Evolutionary conservation across 140 eudicot genomes (phyloP), one percentile per base, ranked within the genome.

Genomic region (Anethum foeniculum): DNA sequence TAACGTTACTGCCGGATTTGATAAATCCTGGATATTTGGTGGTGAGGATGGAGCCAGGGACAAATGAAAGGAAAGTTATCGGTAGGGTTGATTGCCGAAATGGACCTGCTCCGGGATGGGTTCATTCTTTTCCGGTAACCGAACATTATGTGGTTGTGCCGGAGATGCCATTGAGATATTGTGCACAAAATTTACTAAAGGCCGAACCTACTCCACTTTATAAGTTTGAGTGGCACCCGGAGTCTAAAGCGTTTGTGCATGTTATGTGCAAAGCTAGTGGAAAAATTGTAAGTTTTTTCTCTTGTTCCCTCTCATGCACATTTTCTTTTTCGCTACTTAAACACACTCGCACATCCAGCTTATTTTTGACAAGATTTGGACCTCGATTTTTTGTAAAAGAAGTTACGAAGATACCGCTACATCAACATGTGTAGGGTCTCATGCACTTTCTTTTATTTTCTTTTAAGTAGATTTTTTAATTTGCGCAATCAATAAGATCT

Each of bases 211-310:
- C 99, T 41, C 99, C 99, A 41, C 85, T 95, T 19, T 93, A 88
- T 78, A 95, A 95, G 90, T 95, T 95, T 81, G 83, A 91, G 89
- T 95, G 99, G 99, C 96, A 86, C 49, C 99, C 99, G 23, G 88
- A 91, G 60, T 95, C 99, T 75, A 93, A 95, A 83, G 99, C 82
- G 15, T 95, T 77, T 80, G 81, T 95, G 91, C 98, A 95, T 91
- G 97, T 95, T 77, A 90, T 95, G 96, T 93, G 98, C 88, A 93
- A 91, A 88, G 92, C 91, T 80, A 92, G 92, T 87, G 99, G 99
- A 75, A 91, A 89, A 30, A 46, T 95, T 87, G 99, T 93, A 83
- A 82, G 98, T 75, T 38, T 4, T 78, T 69, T 68, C 54, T 78
- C 43, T 39, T 77, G 25, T 54, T 51, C 58, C 56, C 58, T 51